These are phyloP conservation scores for Cryoendolithus antarcticus DNA, from an alignment of 2,329 filamentous ascomycete genomes.

Conservation along the genomic window DNA sequence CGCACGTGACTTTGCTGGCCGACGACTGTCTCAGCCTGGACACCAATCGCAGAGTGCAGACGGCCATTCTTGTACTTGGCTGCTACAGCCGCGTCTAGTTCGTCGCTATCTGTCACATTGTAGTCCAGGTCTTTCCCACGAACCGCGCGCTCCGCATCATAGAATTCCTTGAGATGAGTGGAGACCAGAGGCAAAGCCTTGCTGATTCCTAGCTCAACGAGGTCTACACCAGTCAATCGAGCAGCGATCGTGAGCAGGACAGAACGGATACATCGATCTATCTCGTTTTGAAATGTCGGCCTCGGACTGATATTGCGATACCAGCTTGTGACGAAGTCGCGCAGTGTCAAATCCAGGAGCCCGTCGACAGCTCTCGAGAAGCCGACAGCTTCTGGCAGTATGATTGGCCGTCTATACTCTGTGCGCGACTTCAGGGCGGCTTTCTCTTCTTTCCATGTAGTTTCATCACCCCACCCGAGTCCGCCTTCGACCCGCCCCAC, in stretches of 20 bases:
- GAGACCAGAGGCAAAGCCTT: constrained; percentile 81
- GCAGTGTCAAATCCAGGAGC: constrained; percentile 61
- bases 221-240: constrained; percentile 60
- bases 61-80: constrained; percentile 81
- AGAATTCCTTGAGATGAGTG: constrained; percentile 77
- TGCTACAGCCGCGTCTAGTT: constrained; percentile 91
- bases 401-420: constrained; percentile 53
- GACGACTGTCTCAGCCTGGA: constrained; percentile 70
- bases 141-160: constrained; percentile 76
- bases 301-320: constrained; percentile 75
- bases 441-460: constrained; percentile 59
- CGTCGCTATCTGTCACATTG: constrained; percentile 88
- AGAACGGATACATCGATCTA: constrained; percentile 66
- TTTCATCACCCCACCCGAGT: constrained; percentile 8
- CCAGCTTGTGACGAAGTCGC: constrained; percentile 83
- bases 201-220: constrained; percentile 72
- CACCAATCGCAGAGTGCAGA: constrained; percentile 71
- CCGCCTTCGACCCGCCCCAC: constrained; percentile 8
- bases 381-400: constrained; percentile 64
- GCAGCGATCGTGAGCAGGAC: constrained; percentile 61
- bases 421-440: constrained; percentile 52
- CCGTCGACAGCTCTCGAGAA: constrained; percentile 72
- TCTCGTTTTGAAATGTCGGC: constrained; percentile 69
- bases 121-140: constrained; percentile 78
- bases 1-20: constrained; percentile 84